Percentiles rank a stretch among this genome's conserved stretches.
Conservation (phyloP, 305 asterid species). For the Solanum hybrid region DNA sequence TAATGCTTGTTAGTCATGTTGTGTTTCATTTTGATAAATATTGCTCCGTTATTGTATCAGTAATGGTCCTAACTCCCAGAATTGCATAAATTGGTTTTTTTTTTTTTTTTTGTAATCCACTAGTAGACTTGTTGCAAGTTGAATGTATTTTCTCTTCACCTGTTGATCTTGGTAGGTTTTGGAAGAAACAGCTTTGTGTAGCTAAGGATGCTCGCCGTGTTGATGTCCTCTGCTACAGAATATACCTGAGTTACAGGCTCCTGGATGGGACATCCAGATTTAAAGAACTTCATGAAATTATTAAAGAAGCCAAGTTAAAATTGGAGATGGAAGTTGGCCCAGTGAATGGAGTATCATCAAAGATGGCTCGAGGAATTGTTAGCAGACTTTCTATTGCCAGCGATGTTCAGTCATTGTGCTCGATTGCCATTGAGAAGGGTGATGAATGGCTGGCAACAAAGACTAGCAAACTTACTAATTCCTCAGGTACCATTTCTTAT, state of each 20-base stretch:
- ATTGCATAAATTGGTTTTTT: not conserved
- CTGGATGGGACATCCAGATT: slow-evolving; percentile 75
- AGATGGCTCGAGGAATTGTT: slow-evolving; percentile 88
- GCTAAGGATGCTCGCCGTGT: slow-evolving; percentile 95
- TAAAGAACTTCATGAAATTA: slow-evolving; percentile 62
- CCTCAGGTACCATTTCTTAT: slow-evolving; percentile 29
- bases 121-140: not conserved
- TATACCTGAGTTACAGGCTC: slow-evolving; percentile 71
- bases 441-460: slow-evolving; percentile 51
- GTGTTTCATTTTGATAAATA: not conserved
- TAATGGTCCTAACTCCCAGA: not conserved
- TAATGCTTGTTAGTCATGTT: not conserved
- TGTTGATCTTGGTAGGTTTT: slow-evolving; percentile 41
- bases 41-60: not conserved
- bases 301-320: slow-evolving; percentile 65
- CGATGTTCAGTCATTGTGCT: slow-evolving; percentile 72
- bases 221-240: slow-evolving; percentile 68
- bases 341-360: slow-evolving; percentile 69
- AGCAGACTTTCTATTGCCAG: slow-evolving; percentile 74
- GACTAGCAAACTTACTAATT: slow-evolving; percentile 21
- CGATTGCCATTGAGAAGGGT: slow-evolving; percentile 73
- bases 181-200: slow-evolving; percentile 75
- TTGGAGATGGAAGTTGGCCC: slow-evolving; percentile 91
- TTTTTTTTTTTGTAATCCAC: not conserved
- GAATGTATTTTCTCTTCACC: not conserved